Evolutionary conservation across 257 asterid genomes (phyloP).

Genomic region (Mentha longifolia): DNA sequence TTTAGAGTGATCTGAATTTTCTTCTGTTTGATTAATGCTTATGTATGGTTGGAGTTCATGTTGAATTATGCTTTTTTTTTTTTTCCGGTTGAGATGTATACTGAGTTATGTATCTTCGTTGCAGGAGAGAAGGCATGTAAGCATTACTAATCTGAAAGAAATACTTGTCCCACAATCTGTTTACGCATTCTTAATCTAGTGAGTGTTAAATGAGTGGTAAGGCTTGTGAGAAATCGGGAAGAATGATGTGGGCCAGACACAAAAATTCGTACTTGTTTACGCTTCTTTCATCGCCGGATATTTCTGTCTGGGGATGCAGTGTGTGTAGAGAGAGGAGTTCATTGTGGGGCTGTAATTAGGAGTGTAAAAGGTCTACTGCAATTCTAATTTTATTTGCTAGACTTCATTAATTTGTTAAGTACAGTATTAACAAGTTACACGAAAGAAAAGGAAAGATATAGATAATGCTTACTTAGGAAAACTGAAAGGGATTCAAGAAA

Average conservation of each 20-base stretch:
- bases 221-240: constrained; percentile 49
- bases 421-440: constrained; percentile 22
- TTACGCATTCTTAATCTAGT: constrained; percentile 22
- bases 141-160: constrained; percentile 36
- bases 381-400: constrained; percentile 27
- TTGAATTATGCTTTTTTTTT: constrained; percentile 8
- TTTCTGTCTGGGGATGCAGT: constrained; percentile 76
- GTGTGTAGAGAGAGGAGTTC: constrained; percentile 73
- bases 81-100: not conserved
- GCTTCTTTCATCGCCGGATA: constrained; percentile 57
- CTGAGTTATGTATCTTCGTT: constrained; percentile 27
- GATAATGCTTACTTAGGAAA: constrained; percentile 33
- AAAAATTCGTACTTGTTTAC: constrained; percentile 55
- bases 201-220: constrained; percentile 47
- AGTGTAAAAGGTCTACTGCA: not conserved
- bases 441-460: constrained; percentile 28
- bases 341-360: constrained; percentile 72
- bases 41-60: not conserved
- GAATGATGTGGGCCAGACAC: constrained; percentile 46
- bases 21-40: not conserved
- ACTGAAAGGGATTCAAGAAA: constrained; percentile 25
- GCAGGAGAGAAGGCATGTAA: constrained; percentile 58
- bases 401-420: constrained; percentile 33
- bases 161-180: constrained; percentile 25
- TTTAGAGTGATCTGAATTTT: not conserved